phyloP scores from a whole-genome alignment of 305 asterid genomes.

The Rubia occidens region DNA sequence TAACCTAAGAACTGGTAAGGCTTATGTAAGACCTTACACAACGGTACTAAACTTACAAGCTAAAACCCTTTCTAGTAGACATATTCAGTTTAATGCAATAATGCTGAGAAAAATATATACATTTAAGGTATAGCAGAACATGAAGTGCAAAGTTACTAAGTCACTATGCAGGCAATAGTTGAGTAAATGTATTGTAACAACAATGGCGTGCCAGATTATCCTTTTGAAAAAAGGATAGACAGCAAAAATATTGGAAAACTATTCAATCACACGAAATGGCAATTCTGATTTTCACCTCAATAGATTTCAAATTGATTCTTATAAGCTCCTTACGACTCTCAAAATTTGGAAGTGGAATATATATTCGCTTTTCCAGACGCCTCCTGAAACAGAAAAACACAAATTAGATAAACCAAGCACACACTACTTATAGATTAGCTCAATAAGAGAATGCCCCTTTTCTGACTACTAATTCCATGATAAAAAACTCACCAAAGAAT shows the following conservation, averaged over 20 bases:
- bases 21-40: background rate
- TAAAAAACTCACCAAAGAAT: background rate
- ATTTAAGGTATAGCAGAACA: background rate
- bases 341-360: conserved; percentile 90
- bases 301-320: conserved; percentile 71
- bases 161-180: background rate
- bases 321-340: conserved; percentile 90
- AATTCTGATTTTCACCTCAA: conserved; percentile 48
- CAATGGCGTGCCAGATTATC: background rate
- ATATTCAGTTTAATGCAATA: background rate
- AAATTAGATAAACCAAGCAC: conserved; percentile 16
- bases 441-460: background rate
- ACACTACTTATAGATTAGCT: conserved; percentile 8
- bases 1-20: background rate
- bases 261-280: background rate
- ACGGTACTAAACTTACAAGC: background rate
- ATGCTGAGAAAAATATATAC: background rate
- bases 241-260: background rate
- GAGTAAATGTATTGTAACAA: background rate
- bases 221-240: background rate
- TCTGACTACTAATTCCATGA: background rate
- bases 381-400: conserved; percentile 42
- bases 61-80: too few relatives aligned
- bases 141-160: background rate
- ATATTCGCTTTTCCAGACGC: conserved; percentile 82